Base-by-base conservation (phyloP, 441 rosid species). In the Populus trichocarpa region DNA sequence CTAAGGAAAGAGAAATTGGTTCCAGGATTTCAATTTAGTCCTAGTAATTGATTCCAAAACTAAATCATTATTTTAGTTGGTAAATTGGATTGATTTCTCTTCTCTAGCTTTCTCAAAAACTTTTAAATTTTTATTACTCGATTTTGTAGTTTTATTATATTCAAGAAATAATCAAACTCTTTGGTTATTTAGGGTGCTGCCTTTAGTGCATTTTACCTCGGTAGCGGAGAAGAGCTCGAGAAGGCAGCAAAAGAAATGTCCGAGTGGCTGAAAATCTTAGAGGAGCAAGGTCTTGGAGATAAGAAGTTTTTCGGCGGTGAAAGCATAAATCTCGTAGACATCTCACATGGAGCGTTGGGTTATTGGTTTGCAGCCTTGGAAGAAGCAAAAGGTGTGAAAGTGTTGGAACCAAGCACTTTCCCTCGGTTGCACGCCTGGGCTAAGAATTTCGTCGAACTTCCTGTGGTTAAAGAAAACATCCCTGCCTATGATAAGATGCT, bases 301-400 rank as follows among this genome's bases (percentile, higher is more conserved):
- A 76, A 79, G 63, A 78, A 69, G 30, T 78, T 72, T 12, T 81
- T 83, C 28, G 80, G 84, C 1, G 84, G 86, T 20, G 76, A 81
- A 13, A 3, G 50, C 10, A 33, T 79, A 38, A 75, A 35, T 33
- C 50, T 80, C 5, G 79, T 83, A 3, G 79, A 80, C 67, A 74
- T 79, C 3, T 25, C 81, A 0, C 38, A 18, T 40, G 78, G 64
- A 28, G 59, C 20, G 2, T 46, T 77, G 0, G 14, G 75, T 59
- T 75, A 53, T 8, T 79, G 80, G 82, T 6, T 82, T 35, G 22
- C 12, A 2, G 46, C 68, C 26, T 46, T 75, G 3, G 76, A 67
- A 67, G 76, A 83, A 38, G n/a, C 50, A 3, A 14, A 3, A 0
- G 75, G 79, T 22, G 20, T 69, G 6, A 77, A 70, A 68, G 14